A percentile compares a stretch with the other conserved stretches of the same genome.
Evolutionary conservation across 768 basidiomycete species (phyloP).

Genomic region (Rhodotorula babjevae): DNA sequence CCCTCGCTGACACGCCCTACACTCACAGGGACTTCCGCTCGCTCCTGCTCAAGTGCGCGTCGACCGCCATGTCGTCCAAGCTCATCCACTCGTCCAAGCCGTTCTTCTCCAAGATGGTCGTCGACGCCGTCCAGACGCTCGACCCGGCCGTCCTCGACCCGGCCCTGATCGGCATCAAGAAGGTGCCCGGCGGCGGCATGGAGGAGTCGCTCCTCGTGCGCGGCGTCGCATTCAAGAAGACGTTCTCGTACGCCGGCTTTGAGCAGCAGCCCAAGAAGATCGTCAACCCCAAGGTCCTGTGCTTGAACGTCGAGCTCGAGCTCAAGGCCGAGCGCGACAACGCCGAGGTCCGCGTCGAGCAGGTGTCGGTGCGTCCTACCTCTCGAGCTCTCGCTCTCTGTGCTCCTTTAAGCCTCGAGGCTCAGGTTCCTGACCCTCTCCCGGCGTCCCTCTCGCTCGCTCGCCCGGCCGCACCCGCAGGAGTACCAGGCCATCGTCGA

Average conservation of each 20-base stretch:
- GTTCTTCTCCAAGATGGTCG: constrained; percentile 98
- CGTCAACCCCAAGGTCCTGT: constrained; percentile 78
- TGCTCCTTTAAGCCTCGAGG: too few species aligned
- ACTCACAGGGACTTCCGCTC: constrained; percentile 75
- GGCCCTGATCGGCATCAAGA: constrained; percentile 69
- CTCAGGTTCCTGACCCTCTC: neutral
- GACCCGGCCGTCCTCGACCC: constrained; percentile 93
- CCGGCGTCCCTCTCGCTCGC: neutral
- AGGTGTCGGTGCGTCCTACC: constrained; percentile 58
- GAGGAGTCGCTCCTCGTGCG: constrained; percentile 84
- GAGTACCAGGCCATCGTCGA: constrained; percentile 99
- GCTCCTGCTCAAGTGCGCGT: constrained; percentile 89
- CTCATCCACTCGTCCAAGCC: constrained; percentile 98
- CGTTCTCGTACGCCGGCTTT: constrained; percentile 97
- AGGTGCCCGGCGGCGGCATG: constrained; percentile 94
- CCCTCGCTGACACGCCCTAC: neutral
- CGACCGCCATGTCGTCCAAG: constrained; percentile 99
- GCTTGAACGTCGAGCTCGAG: constrained; percentile 95
- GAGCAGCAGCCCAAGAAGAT: constrained; percentile 98
- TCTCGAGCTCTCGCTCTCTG: neutral
- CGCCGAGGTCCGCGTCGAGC: constrained; percentile 93
- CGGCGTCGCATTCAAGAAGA: constrained; percentile 98
- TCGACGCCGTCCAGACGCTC: constrained; percentile 86
- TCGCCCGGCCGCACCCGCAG: constrained; percentile 20
- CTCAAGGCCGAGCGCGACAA: constrained; percentile 99